Evolutionary conservation across 1,284 basidiomycete species (phyloP).

Genomic region (Heterobasidion irregulare): DNA sequence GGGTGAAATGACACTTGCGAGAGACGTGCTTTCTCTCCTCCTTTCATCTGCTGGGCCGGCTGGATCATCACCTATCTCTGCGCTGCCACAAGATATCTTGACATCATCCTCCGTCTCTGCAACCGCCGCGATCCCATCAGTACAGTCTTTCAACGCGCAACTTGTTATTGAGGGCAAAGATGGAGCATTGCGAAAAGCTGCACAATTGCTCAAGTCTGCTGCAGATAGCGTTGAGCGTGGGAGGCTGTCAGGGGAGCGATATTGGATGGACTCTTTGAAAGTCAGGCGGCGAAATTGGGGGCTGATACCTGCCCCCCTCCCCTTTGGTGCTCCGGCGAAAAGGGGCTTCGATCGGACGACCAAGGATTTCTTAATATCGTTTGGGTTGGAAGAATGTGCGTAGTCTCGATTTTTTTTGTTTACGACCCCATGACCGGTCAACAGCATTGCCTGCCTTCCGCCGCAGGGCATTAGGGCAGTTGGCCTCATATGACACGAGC

Average conservation of each 20-base stretch:
- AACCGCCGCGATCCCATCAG: constrained; percentile 52
- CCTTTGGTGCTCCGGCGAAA: constrained; percentile 54
- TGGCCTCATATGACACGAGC: constrained; percentile 40
- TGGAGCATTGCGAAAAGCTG: constrained; percentile 63
- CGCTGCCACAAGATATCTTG: constrained; percentile 31
- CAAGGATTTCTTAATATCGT: constrained; percentile 71
- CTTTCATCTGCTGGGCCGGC: constrained; percentile 28
- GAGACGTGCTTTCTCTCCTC: constrained; percentile 52
- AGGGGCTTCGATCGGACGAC: constrained; percentile 71
- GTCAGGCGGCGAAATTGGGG: constrained; percentile 71
- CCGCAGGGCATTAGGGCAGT: constrained; percentile 57
- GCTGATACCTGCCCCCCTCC: constrained; percentile 66
- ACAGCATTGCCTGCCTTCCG: constrained; percentile 55
- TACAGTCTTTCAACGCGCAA: constrained; percentile 69
- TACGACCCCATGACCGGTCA: constrained; percentile 6
- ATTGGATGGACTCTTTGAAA: constrained; percentile 73
- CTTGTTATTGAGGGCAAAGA: constrained; percentile 71
- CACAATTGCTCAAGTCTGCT: constrained; percentile 58
- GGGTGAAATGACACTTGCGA: constrained; percentile 71
- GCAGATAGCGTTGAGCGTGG: constrained; percentile 60
- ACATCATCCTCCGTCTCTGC: constrained; percentile 60
- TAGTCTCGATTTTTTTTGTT: neutral
- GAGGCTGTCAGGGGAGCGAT: constrained; percentile 52
- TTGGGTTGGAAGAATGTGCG: constrained; percentile 70
- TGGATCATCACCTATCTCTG: constrained; percentile 12